Evolutionary conservation across 768 basidiomycete genomes (phyloP).

Genomic region (Nidula microcarpa): DNA sequence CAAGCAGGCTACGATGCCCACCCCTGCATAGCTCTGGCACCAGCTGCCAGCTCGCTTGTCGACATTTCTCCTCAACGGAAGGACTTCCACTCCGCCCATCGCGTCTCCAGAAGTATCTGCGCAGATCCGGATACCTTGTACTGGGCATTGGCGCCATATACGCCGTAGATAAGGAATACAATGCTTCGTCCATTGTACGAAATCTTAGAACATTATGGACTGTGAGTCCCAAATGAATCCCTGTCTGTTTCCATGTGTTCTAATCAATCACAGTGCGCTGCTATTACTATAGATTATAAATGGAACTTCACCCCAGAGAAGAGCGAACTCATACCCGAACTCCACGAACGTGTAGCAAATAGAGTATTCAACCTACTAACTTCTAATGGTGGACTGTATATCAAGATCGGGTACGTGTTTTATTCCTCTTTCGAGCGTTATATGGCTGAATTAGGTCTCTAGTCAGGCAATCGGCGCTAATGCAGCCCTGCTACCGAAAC

Average conservation of each 20-base stretch:
- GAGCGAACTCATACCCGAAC: conserved; percentile 66
- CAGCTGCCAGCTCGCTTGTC: background rate
- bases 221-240: conserved; percentile 21
- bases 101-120: conserved; percentile 12
- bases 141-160: conserved; percentile 39
- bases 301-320: conserved; percentile 77
- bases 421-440: background rate
- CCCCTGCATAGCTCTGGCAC: background rate
- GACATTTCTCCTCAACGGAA: background rate
- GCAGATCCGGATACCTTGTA: conserved; percentile 30
- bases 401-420: conserved; percentile 62
- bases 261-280: conserved; percentile 44
- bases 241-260: background rate
- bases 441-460: background rate
- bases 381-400: conserved; percentile 81
- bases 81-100: background rate
- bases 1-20: background rate
- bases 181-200: conserved; percentile 54
- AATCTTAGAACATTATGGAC: conserved; percentile 54
- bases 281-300: conserved; percentile 83
- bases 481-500: conserved; percentile 77
- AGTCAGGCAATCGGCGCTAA: conserved; percentile 84
- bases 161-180: conserved; percentile 45
- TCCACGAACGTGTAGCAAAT: conserved; percentile 84
- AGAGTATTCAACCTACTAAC: conserved; percentile 74